Base-by-base conservation (phyloP, 1,284 basidiomycete genomes). In the Cryptococcus maquisensis region DNA sequence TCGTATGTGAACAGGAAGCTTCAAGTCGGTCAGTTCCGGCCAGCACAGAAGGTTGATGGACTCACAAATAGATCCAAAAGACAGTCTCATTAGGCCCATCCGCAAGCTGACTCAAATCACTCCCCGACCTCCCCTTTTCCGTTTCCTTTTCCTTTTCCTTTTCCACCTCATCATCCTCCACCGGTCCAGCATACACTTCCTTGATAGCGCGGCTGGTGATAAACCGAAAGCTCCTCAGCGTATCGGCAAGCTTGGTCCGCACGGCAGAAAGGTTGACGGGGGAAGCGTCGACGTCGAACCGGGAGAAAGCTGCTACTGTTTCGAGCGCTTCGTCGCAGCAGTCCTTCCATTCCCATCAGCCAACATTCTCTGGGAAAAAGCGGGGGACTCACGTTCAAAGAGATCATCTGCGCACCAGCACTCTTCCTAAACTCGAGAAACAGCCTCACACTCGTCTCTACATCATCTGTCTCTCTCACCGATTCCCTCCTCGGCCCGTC, bases 1-100 rank as follows among this genome's bases (percentile, higher is more conserved):
- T 96, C 90, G 41, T 95, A 74, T 0, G 90, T 94, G 74, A 95
- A 96, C 56, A 94, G 87, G 74, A 92, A 93, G 77, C 90, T 93
- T n/a, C 13, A 1, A 13, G 16, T 21, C 24, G 23, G 26, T 24
- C 18, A 23, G n/a, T 78, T 72, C 38, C 57, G 64, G 16, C 56
- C 49, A 37, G 32, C 28, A 32, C 6, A 23, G 45, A 18, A 2
- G 0, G 1, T n/a, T 18, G 4, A 1, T 13, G 15, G 15, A 81
- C 89, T 69, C 61, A 92, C 90, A 91, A 94, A 71, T 94, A 95
- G 5, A 94, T 86, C 23, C 92, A 73, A 69, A 95, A 93, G 3
- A 96, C 81, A 10, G 78, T 77, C 57, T 82, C 80, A 56, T 77
- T 78, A 1, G 75, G 71, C 10, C 69, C 66, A 7, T 70, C 66